Evolutionary conservation across 768 basidiomycete genomes (phyloP).

Genomic region (Leccinum longicurvipes): DNA sequence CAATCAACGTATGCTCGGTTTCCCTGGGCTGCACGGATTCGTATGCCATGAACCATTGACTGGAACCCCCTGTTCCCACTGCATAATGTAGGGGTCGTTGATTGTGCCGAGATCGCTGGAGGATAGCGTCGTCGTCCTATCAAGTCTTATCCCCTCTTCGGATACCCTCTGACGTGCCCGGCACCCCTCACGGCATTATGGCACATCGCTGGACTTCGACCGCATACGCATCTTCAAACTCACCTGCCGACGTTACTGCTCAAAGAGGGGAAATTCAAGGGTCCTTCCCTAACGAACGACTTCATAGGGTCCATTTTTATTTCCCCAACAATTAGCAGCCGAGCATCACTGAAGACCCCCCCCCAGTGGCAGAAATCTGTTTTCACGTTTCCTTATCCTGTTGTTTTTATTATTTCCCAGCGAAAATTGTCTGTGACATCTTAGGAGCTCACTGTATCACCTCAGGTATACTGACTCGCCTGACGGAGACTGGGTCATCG

Average conservation of each 20-base stretch:
- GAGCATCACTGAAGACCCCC: conserved; percentile 12
- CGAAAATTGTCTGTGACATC: not conserved
- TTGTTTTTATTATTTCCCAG: not conserved
- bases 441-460: not conserved
- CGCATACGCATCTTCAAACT: not conserved
- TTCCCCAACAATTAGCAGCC: not conserved
- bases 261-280: not conserved
- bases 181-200: not conserved
- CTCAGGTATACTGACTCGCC: conserved; percentile 86
- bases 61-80: not conserved
- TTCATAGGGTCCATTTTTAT: not conserved
- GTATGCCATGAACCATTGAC: not conserved
- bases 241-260: not conserved
- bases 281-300: no score
- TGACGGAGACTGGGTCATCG: conserved; percentile 88
- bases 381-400: conserved; percentile 3
- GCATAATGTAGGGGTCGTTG: not conserved
- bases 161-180: not conserved
- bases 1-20: not conserved
- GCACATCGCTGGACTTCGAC: not conserved
- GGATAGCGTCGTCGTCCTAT: conserved; percentile 18
- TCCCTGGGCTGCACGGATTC: not conserved
- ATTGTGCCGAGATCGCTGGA: not conserved
- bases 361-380: not conserved
- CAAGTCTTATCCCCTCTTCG: not conserved